Evolutionary conservation across 495 filamentous ascomycete species (phyloP), one percentile per base, ranked within the genome.

Genomic region (Pseudomonodictys pantanalensis): DNA sequence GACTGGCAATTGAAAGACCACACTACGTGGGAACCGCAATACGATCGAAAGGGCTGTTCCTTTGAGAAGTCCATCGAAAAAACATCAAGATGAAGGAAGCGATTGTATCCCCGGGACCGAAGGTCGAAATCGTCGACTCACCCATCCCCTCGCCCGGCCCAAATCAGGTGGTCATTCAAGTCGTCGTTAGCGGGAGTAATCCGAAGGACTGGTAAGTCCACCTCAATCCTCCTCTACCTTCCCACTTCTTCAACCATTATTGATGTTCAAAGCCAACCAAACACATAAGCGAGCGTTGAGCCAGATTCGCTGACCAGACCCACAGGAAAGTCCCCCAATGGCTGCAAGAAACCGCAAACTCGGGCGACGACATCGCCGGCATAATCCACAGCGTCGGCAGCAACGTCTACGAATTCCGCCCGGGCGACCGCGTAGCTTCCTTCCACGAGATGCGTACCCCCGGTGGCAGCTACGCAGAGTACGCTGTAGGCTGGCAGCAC

Each of bases 141-240:
- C 76, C 82, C n/a, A 79, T 87, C 54, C 88, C 88, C 0, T 72
- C 71, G 20, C 84, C 84, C 0, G 74, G 77, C 43, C 72, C 77
- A 3, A 77, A 82, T 55, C 81, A 93, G 56, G 74, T 91, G 23
- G 77, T 91, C 15, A 91, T 87, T 64, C 82, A 83, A 56, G 86
- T 90, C 32, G 73, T 86, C 10, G 83, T 85, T 5, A 79, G 78
- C 35, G 86, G 86, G 18, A 84, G 81, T 20, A 92, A 92, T 69
- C 89, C 89, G 2, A 92, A 92, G 67, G 89, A 92, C 73, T 90
- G 86, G 87, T 90, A 87, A 62, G 23, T 74, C 2, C 25, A 25
- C 25, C 30, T 56, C 12, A 8, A 8, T 58, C 38, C 12, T 35
- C 20, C 38, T 33, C 24, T 28, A 11, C 44, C 44, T 51, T 44